Evolutionary conservation across 2,329 filamentous ascomycete genomes (phyloP), one percentile per base, ranked within the genome.

Genomic region (Nigrospora sphaerica): DNA sequence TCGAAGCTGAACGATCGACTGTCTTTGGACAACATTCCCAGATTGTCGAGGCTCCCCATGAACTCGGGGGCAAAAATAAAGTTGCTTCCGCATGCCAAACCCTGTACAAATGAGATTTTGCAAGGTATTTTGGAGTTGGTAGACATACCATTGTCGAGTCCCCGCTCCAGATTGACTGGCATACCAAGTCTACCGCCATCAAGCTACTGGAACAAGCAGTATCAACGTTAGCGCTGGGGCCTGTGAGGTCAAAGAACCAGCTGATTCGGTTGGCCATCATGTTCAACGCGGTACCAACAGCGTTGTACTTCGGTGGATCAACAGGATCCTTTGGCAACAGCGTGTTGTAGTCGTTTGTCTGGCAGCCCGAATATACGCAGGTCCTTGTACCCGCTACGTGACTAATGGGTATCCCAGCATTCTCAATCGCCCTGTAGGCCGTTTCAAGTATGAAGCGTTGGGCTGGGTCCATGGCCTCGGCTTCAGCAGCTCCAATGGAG

Each of bases 121-220:
- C 4, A 23, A 23, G 19, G 4, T 23, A 23, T 23, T 23, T 4
- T 6, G 19, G 19, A 23, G 19, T 23, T 23, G 19, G 19, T 4
- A 6, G 19, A 23, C 19, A 23, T 23, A 39, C 38, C 43, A 45
- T 45, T 12, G 44, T 42, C 11, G 41, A 31, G 6, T 48, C 46
- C 5, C 46, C 46, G 6, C 38, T 35, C 7, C 43, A 31, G n/a
- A 46, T 32, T n/a, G 23, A 32, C 31, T 46, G 39, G 13, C 44
- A 44, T 3, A 32, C 43, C 7, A 39, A 33, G 28, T 49, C 39
- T 17, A 49, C 16, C 6, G 43, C 43, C 16, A 43, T 39, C 12
- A 49, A 14, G 13, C 28, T 32, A 7, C 38, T 35, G 3, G 44
- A 49, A 34, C 47, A 49, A 3, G 43, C 47, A 9, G 47, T 49